phyloP scores from a whole-genome alignment of 2,329 filamentous ascomycete genomes.

The Paraphaeosphaeria minitans region DNA sequence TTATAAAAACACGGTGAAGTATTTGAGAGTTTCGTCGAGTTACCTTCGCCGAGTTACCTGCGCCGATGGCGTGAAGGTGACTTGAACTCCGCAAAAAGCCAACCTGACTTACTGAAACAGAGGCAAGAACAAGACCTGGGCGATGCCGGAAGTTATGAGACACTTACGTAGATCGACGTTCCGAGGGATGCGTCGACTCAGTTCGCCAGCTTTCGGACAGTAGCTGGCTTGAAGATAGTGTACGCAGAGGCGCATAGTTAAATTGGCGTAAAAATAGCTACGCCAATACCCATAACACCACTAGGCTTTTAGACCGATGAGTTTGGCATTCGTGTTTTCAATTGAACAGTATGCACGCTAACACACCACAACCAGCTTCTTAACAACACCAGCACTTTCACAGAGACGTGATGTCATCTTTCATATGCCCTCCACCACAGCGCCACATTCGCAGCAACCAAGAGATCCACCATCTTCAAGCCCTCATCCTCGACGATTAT shows the following conservation, averaged over 20 bases:
- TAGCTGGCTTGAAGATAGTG: neutral
- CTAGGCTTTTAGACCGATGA: neutral
- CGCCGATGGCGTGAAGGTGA: no score
- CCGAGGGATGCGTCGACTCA: neutral
- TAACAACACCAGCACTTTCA: neutral
- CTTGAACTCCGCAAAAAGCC: no score
- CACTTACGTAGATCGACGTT: neutral
- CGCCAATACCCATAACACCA: neutral
- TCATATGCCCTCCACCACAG: constrained; percentile 94
- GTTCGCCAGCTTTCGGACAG: neutral
- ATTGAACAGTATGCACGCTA: neutral
- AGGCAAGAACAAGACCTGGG: no score
- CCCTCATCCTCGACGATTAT: constrained; percentile 88
- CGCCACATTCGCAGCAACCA: constrained; percentile 89
- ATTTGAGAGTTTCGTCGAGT: neutral
- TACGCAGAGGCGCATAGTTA: neutral
- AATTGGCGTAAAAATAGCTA: neutral
- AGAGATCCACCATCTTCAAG: constrained; percentile 90
- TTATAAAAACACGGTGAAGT: no score
- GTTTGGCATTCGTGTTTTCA: neutral
- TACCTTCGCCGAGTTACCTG: neutral
- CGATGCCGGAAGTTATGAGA: no score
- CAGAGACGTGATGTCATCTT: constrained; percentile 34
- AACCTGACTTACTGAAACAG: no score
- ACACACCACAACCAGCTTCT: neutral